Conservation (phyloP, 2,329 filamentous ascomycete genomes). For the Pseudopyricularia javanii region DNA sequence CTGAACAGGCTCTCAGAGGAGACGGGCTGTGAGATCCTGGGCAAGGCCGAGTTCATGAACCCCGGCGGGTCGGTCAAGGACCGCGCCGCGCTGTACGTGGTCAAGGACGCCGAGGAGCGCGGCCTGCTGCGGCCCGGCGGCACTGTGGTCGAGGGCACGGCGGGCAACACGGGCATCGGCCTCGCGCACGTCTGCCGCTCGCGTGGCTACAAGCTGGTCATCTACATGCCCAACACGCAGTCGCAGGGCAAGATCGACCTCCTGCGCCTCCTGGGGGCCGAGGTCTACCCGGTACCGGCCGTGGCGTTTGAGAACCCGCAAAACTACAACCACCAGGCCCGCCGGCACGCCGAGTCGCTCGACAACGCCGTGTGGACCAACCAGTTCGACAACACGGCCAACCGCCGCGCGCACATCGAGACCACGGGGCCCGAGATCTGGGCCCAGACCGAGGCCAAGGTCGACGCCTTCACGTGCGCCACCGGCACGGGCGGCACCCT, state of each 20-base stretch:
- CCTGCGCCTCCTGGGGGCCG: constrained; percentile 77
- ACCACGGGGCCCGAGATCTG: constrained; percentile 97
- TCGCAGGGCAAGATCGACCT: constrained; percentile 97
- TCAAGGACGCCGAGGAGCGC: constrained; percentile 83
- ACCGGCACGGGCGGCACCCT: constrained; percentile 89
- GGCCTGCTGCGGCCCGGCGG: constrained; percentile 75
- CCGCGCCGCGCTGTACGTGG: constrained; percentile 85
- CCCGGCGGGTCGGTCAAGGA: constrained; percentile 95
- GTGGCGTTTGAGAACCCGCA: constrained; percentile 90
- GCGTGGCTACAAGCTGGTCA: constrained; percentile 86
- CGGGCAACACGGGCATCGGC: constrained; percentile 95
- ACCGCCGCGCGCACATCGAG: constrained; percentile 87
- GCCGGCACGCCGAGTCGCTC: constrained; percentile 71
- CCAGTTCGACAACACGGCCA: constrained; percentile 95
- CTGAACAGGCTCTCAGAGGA: constrained; percentile 77
- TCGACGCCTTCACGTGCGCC: constrained; percentile 92
- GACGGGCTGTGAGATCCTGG: constrained; percentile 81
- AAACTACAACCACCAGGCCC: constrained; percentile 97
- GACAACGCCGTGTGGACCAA: constrained; percentile 96
- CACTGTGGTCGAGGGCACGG: constrained; percentile 93
- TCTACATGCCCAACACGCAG: constrained; percentile 99
- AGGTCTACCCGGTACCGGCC: constrained; percentile 91
- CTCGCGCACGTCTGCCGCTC: constrained; percentile 92
- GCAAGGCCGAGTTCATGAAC: constrained; percentile 98
- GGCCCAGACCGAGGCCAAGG: constrained; percentile 71